These are phyloP conservation scores for Coniosporium tulheliwenetii DNA, from an alignment of 2,329 filamentous ascomycete genomes.

Conservation along the genomic window DNA sequence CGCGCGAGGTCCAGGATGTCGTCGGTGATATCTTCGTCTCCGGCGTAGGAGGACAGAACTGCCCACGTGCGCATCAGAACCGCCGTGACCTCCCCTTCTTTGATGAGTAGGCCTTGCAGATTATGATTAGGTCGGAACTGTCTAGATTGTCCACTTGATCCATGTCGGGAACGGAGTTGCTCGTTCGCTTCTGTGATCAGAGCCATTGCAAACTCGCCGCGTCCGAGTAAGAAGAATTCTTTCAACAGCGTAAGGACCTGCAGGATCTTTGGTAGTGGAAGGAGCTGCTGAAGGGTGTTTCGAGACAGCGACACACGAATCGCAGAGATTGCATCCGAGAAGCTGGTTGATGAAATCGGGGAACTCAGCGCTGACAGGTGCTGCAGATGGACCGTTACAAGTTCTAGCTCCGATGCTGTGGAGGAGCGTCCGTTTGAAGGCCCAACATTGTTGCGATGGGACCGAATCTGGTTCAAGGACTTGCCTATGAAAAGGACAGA, in stretches of 20 bases:
- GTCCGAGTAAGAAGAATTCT: slow-evolving; percentile 73
- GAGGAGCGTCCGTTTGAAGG: background rate
- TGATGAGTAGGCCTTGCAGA: slow-evolving; percentile 52
- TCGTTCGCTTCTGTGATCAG: slow-evolving; percentile 75
- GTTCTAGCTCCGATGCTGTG: slow-evolving; percentile 33
- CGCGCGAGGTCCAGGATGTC: slow-evolving; percentile 72
- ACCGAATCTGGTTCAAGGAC: slow-evolving; percentile 68
- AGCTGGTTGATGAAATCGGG: slow-evolving; percentile 55
- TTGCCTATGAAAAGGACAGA: slow-evolving; percentile 87
- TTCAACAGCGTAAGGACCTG: slow-evolving; percentile 64
- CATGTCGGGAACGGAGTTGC: slow-evolving; percentile 48
- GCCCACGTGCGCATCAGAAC: slow-evolving; percentile 68
- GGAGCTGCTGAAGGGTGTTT: slow-evolving; percentile 64
- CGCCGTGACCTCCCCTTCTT: slow-evolving; percentile 72
- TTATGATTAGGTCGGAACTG: slow-evolving; percentile 26
- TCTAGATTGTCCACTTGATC: slow-evolving; percentile 1
- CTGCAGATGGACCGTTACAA: slow-evolving; percentile 52
- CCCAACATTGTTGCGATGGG: slow-evolving; percentile 6
- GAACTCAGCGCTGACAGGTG: slow-evolving; percentile 53
- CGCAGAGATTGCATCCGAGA: slow-evolving; percentile 56
- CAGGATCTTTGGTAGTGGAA: slow-evolving; percentile 63
- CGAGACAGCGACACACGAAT: slow-evolving; percentile 73
- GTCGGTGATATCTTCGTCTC: slow-evolving; percentile 58
- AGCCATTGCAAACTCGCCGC: slow-evolving; percentile 82
- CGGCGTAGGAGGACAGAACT: slow-evolving; percentile 58